A percentile compares a stretch with the other conserved stretches of the same genome.
Conservation (phyloP, 345 rosid genomes). For the Geranium brycei region DNA sequence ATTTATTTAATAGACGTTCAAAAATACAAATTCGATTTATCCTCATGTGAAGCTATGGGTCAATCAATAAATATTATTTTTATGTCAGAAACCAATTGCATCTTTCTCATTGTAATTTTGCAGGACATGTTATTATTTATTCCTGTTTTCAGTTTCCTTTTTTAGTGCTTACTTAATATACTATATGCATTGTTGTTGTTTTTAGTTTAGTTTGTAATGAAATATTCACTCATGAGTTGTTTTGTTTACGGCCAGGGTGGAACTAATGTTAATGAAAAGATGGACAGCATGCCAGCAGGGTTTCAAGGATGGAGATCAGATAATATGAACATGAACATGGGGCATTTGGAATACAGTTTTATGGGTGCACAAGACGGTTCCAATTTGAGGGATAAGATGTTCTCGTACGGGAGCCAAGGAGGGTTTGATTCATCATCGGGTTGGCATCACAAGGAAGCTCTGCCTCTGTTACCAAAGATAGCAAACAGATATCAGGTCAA, state of each 20-base stretch:
- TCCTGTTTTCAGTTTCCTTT: background rate
- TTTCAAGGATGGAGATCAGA: constrained; percentile 22
- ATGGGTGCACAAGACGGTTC: constrained; percentile 17
- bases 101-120: background rate
- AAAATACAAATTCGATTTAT: too few relatives aligned
- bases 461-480: constrained; percentile 32
- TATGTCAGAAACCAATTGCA: too few relatives aligned
- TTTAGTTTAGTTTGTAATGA: background rate
- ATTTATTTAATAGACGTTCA: too few relatives aligned
- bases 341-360: constrained; percentile 30
- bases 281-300: constrained; percentile 13
- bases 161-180: background rate
- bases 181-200: too few relatives aligned
- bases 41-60: too few relatives aligned
- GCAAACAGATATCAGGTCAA: constrained; percentile 20
- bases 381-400: constrained; percentile 16
- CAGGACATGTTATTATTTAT: background rate
- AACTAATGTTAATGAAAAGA: constrained; percentile 9
- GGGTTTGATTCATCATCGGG: constrained; percentile 23
- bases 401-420: constrained; percentile 16
- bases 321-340: background rate
- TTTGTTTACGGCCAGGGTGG: constrained; percentile 24
- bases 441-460: constrained; percentile 35
- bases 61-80: too few relatives aligned
- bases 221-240: background rate